Evolutionary conservation across 148 eudicot species (phyloP).

Genomic region (Talinum fruticosum): DNA sequence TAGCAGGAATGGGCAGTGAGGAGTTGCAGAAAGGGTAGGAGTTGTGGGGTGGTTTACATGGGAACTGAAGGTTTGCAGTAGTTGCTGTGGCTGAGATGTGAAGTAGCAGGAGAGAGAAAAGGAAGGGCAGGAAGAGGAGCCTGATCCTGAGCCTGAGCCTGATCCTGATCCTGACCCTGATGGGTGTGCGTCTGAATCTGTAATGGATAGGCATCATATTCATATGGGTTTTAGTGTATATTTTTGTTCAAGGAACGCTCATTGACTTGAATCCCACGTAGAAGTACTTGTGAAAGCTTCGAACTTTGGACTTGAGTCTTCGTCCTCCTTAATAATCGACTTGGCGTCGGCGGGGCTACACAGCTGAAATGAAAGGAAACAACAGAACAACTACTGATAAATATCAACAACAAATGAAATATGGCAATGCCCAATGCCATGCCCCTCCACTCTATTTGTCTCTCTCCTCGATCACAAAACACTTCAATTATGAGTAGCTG

Average conservation of each 20-base stretch:
- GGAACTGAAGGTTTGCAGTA: conserved; percentile 31
- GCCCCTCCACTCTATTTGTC: no score
- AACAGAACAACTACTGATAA: no score
- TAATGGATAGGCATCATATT: not conserved
- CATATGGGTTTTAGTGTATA: no score
- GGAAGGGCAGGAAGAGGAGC: not conserved
- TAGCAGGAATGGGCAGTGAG: conserved; percentile 33
- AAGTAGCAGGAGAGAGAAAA: conserved; percentile 8
- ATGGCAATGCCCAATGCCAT: no score
- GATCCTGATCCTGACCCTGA: not conserved
- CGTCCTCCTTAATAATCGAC: no score
- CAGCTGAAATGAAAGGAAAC: no score
- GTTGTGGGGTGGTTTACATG: conserved; percentile 57
- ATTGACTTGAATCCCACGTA: not conserved
- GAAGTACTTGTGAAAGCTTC: not conserved
- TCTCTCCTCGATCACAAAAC: no score
- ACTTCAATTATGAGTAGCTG: no score
- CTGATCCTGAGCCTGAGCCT: not conserved
- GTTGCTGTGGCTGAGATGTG: conserved; percentile 9
- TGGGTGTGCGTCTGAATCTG: not conserved
- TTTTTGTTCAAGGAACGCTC: not conserved
- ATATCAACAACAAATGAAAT: no score
- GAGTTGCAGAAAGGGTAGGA: conserved; percentile 67
- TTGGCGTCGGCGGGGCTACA: no score
- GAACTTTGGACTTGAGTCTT: not conserved